Conservation (phyloP, 106 monocot genomes). For the Chionographis japonica region DNA sequence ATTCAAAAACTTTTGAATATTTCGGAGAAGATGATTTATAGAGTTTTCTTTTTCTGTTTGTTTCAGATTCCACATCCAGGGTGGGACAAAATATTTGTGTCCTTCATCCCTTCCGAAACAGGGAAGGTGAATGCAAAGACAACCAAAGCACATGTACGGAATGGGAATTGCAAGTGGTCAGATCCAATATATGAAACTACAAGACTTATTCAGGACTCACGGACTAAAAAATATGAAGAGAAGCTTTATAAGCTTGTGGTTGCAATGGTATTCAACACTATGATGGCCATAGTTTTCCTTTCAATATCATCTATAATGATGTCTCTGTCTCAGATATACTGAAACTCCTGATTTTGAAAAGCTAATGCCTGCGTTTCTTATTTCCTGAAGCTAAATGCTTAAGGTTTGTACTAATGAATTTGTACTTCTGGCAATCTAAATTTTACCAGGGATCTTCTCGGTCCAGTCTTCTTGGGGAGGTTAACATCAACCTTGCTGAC, state of each 20-base stretch:
- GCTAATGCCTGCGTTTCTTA: neutral
- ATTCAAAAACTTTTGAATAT: too few species aligned
- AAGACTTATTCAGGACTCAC: conserved; percentile 72
- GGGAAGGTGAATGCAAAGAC: conserved; percentile 86
- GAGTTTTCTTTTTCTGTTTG: conserved; percentile 2
- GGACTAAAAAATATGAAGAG: conserved; percentile 83
- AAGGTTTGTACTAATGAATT: neutral
- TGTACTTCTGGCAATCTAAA: conserved; percentile 7
- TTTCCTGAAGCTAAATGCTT: neutral
- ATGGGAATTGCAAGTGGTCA: conserved; percentile 96
- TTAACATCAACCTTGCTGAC: conserved; percentile 76
- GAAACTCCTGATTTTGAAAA: neutral
- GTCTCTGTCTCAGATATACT: neutral
- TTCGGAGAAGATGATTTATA: neutral
- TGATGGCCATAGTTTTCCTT: neutral
- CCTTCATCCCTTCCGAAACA: conserved; percentile 75
- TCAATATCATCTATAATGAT: neutral
- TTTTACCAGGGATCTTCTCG: conserved; percentile 71
- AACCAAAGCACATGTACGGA: conserved; percentile 80
- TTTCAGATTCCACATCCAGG: conserved; percentile 89
- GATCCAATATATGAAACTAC: conserved; percentile 99
- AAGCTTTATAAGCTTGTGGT: conserved; percentile 94
- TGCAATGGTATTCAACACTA: conserved; percentile 59
- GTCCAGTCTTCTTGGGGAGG: conserved; percentile 82
- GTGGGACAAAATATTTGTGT: conserved; percentile 95